Conservation (phyloP, 2,329 filamentous ascomycete genomes). For the Alternaria dauci region DNA sequence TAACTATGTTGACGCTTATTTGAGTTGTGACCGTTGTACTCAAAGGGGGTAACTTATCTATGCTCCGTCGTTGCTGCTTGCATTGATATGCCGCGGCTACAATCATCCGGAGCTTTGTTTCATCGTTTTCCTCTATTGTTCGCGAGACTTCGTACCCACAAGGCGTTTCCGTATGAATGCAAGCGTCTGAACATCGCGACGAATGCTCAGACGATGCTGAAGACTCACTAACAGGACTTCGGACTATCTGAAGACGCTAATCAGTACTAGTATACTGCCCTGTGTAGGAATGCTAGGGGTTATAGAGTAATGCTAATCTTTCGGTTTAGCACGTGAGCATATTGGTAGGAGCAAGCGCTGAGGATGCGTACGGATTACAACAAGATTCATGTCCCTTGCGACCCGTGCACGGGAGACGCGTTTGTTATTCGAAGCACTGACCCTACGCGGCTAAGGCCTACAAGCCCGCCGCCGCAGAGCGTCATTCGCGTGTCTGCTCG, state of each 20-base stretch:
- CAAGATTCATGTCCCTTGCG: background rate
- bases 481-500: background rate
- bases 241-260: background rate
- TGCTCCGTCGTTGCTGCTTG: no score
- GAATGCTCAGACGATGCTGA: background rate
- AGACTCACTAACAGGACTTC: background rate
- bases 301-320: background rate
- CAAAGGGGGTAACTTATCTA: no score
- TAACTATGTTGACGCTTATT: no score
- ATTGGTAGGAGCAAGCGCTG: background rate
- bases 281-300: background rate
- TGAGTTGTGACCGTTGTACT: no score
- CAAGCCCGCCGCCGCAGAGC: background rate
- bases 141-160: no score
- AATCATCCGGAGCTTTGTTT: no score
- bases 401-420: background rate
- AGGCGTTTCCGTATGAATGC: no score
- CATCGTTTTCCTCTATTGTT: no score
- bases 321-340: background rate
- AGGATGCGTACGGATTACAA: background rate
- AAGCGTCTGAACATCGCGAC: background rate
- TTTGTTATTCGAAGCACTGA: background rate
- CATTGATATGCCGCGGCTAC: no score
- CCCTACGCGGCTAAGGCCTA: background rate
- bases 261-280: background rate